Conservation (phyloP, 169 alveolate genomes). For the Eimeria falciformis region DNA sequence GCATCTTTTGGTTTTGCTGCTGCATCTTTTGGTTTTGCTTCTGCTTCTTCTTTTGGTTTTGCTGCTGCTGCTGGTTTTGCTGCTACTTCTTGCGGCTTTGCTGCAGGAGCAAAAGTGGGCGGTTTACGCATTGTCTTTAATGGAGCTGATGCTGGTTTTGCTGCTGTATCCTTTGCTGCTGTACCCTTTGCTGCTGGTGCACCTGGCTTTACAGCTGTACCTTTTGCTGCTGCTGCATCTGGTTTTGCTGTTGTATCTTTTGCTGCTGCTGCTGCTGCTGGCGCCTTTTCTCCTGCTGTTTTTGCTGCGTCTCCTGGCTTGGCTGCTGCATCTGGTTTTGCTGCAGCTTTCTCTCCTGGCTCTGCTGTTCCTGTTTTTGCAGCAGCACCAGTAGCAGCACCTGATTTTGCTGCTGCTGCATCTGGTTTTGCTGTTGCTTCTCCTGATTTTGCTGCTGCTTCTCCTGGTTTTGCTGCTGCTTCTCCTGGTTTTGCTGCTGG, state of each 20-base stretch:
- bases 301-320: not conserved
- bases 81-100: not conserved
- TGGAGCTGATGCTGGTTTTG: not conserved
- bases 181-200: not conserved
- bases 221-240: not conserved
- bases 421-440: not conserved
- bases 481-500: not conserved
- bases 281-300: not conserved
- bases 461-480: slow-evolving; percentile 20
- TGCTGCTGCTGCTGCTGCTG: slow-evolving; percentile 5
- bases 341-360: not conserved
- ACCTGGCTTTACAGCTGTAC: not conserved
- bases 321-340: not conserved
- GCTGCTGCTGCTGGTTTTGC: slow-evolving; percentile 12
- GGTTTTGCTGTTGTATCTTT: not conserved
- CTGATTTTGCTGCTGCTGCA: not conserved
- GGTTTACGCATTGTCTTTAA: no score
- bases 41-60: not conserved
- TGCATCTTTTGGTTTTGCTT: not conserved
- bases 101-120: not conserved
- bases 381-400: not conserved
- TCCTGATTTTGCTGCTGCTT: not conserved
- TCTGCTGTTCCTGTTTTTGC: not conserved
- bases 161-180: not conserved
- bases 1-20: not conserved